Percentiles rank a stretch among this genome's conserved stretches.
Evolutionary conservation across 2,329 filamentous ascomycete species (phyloP).

Genomic region (Paradendryphiella salina): DNA sequence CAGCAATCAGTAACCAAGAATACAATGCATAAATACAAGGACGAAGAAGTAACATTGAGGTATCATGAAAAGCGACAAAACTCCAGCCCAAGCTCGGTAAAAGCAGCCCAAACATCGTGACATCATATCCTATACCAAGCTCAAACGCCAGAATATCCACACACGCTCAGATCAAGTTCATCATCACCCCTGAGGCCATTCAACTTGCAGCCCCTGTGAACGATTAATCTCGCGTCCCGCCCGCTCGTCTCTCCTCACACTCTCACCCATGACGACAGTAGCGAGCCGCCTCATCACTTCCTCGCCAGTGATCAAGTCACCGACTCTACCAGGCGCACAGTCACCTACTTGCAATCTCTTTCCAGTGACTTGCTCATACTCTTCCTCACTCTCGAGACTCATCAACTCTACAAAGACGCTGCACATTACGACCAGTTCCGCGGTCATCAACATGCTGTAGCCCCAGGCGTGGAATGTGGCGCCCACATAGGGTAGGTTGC

Average conservation of each 20-base stretch:
- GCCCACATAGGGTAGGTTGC: slow-evolving; percentile 32
- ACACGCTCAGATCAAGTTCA: neutral
- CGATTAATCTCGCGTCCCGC: slow-evolving; percentile 32
- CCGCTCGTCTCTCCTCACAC: slow-evolving; percentile 42
- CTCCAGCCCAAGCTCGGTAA: too few relatives aligned
- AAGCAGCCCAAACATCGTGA: too few relatives aligned
- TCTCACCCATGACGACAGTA: slow-evolving; percentile 41
- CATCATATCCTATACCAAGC: neutral
- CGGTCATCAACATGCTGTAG: slow-evolving; percentile 40
- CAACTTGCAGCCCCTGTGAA: slow-evolving; percentile 16
- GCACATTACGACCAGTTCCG: slow-evolving; percentile 39
- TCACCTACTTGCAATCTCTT: slow-evolving; percentile 38
- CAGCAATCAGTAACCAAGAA: too few relatives aligned
- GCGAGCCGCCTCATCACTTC: slow-evolving; percentile 39
- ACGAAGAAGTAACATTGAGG: neutral
- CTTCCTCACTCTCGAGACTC: slow-evolving; percentile 26
- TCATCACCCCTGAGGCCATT: slow-evolving; percentile 16
- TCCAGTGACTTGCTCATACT: slow-evolving; percentile 33
- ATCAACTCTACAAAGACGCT: slow-evolving; percentile 43
- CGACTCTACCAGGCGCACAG: slow-evolving; percentile 28
- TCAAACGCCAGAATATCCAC: neutral
- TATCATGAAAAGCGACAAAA: too few relatives aligned
- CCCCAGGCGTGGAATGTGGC: slow-evolving; percentile 42
- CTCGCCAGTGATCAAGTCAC: slow-evolving; percentile 28
- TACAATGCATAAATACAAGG: too few relatives aligned